Evolutionary conservation across 192 early-diverging fungal genomes (phyloP), one percentile per base, ranked within the genome.

Genomic region (Geosiphon pyriformis): DNA sequence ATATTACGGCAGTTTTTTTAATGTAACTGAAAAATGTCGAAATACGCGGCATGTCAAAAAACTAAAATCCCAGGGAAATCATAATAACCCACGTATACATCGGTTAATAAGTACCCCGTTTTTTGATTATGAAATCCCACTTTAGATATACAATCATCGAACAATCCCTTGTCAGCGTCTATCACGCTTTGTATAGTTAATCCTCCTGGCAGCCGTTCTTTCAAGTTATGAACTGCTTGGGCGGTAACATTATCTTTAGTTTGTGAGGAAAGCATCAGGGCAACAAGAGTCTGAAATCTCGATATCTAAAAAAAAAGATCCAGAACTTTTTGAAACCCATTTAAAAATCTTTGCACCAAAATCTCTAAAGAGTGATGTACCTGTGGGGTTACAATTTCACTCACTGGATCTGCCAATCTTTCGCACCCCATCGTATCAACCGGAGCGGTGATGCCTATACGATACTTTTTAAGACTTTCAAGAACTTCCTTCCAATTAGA

Each of bases 71-170:
- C n/a, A n/a, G n/a, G n/a, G n/a, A n/a, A n/a, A n/a, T n/a, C n/a
- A n/a, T n/a, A n/a, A n/a, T n/a, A n/a, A n/a, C n/a, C n/a, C n/a
- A n/a, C n/a, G n/a, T n/a, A 42, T 10, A 42, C 7, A 42, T 42
- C 6, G 6, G 37, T 10, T 42, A 6, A 42, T 33, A 53, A 71
- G 59, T 69, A 81, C 62, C 71, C 74, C 4, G 94, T 80, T 73
- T 98, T 98, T 60, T 84, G 80, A 58, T 86, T 83, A 75, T 96
- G 94, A 70, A 95, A 97, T 11, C 94, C 95, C 6, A 98, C 94
- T 17, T 88, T 84, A 8, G 76, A 61, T 52, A 98, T 92, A 37
- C 80, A 86, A 12, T 71, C 62, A 70, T 94, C 84, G n/a, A 96
- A 71, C 17, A 71, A 57, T n/a, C 83, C 79, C 3, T 83, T 74